phyloP scores from a whole-genome alignment of 176 grass and related monocot species.

The Phragmites australis region DNA sequence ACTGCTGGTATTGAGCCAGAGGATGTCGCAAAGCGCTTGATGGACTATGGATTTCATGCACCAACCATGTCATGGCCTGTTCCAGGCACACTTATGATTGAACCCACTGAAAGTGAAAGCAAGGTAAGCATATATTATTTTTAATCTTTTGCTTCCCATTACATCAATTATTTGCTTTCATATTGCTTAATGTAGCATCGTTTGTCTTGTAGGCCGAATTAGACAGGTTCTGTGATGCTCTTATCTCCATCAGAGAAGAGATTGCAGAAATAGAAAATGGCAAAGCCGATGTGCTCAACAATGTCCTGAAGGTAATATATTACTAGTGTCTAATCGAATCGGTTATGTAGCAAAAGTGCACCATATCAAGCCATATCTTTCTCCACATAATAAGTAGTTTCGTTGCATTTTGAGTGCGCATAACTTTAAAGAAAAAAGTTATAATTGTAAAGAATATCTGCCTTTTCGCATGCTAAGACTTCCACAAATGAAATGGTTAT shows the following conservation, averaged over 20 bases:
- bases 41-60: slow-evolving; percentile 96
- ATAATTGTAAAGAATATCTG: neutral
- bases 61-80: slow-evolving; percentile 99
- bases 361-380: neutral
- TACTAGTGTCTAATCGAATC: neutral
- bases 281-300: slow-evolving; percentile 77
- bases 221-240: slow-evolving; percentile 98
- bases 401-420: neutral
- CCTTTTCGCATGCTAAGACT: neutral
- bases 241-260: slow-evolving; percentile 97
- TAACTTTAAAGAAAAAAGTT: neutral
- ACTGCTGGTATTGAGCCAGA: slow-evolving; percentile 95
- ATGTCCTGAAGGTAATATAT: slow-evolving; percentile 89
- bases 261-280: slow-evolving; percentile 85
- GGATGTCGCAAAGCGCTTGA: slow-evolving; percentile 95
- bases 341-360: neutral
- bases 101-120: slow-evolving; percentile 99
- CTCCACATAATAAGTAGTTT: neutral
- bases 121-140: slow-evolving; percentile 54
- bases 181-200: slow-evolving; percentile 30
- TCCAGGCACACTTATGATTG: slow-evolving; percentile 98
- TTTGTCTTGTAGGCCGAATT: slow-evolving; percentile 73
- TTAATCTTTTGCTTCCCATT: slow-evolving; percentile 16
- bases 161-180: slow-evolving; percentile 24
- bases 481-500: neutral